phyloP scores from a whole-genome alignment of 805 yeast genomes.

The Kluyveromyces aestuarii region DNA sequence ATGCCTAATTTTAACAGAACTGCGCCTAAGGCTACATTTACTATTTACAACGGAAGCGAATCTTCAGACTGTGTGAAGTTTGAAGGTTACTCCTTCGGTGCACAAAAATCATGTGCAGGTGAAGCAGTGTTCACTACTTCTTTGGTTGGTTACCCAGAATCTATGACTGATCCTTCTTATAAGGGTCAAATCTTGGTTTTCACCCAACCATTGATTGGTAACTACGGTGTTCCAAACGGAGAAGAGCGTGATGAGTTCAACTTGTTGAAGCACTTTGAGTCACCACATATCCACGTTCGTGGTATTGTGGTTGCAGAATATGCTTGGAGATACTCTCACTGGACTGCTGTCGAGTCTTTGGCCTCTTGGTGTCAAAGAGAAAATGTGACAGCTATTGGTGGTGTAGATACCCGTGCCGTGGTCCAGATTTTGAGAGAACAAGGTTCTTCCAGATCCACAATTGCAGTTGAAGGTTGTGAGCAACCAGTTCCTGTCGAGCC shows the following conservation, averaged over 20 bases:
- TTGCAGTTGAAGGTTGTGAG: constrained; percentile 65
- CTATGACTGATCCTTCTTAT: constrained; percentile 98
- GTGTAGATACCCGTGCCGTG: constrained; percentile 93
- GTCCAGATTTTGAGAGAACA: constrained; percentile 90
- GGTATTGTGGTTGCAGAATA: constrained; percentile 96
- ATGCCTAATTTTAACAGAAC: constrained; percentile 35
- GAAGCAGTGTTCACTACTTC: constrained; percentile 98
- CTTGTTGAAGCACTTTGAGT: constrained; percentile 82
- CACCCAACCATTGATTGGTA: constrained; percentile 96
- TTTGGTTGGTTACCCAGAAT: constrained; percentile 95
- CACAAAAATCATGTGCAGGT: constrained; percentile 84
- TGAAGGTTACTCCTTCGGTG: constrained; percentile 93
- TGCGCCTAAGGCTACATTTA: constrained; percentile 65
- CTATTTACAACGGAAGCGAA: constrained; percentile 87
- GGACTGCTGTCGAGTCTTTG: constrained; percentile 97
- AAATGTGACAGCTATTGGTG: constrained; percentile 93
- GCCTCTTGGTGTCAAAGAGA: constrained; percentile 95
- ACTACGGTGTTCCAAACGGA: constrained; percentile 94
- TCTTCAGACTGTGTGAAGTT: constrained; percentile 27
- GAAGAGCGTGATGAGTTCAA: constrained; percentile 74
- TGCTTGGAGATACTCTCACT: constrained; percentile 93
- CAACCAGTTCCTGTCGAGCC: constrained; percentile 44
- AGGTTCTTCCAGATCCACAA: constrained; percentile 89
- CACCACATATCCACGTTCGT: constrained; percentile 83
- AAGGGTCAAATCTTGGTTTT: constrained; percentile 94